Evolutionary conservation across 177 flowering plant genomes (phyloP).

Genomic region (Telopea speciosissima): DNA sequence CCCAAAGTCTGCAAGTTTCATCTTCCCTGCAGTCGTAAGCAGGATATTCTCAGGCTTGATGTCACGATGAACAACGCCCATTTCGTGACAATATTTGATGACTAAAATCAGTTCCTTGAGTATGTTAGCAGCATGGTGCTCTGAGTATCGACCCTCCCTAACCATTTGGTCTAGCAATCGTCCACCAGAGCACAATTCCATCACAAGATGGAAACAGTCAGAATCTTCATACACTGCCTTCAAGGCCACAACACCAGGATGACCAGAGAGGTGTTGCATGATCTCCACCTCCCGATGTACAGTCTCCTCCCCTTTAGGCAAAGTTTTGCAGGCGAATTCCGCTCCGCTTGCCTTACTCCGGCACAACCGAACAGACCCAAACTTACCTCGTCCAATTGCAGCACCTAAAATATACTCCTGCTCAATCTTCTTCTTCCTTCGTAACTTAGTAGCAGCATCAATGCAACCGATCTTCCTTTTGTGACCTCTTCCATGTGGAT

Average conservation of each 20-base stretch:
- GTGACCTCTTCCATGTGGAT: conserved; percentile 30
- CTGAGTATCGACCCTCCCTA: conserved; percentile 53
- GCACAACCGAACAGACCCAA: conserved; percentile 36
- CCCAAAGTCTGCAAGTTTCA: conserved; percentile 96
- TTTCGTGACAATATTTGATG: conserved; percentile 92
- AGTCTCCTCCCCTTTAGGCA: conserved; percentile 68
- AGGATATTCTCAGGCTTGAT: conserved; percentile 95
- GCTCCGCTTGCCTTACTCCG: conserved; percentile 19
- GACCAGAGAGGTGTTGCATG: conserved; percentile 97
- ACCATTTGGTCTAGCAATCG: conserved; percentile 80
- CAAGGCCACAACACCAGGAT: conserved; percentile 85
- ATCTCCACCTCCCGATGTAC: conserved; percentile 96
- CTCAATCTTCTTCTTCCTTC: conserved; percentile 44
- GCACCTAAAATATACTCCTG: conserved; percentile 30
- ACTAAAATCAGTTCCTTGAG: conserved; percentile 75
- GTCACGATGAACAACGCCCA: conserved; percentile 97
- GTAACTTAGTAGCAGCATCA: conserved; percentile 28
- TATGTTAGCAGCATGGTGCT: conserved; percentile 70
- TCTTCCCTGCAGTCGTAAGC: conserved; percentile 60
- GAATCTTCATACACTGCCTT: conserved; percentile 83
- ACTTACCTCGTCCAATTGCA: conserved; percentile 35
- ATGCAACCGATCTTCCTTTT: conserved; percentile 46
- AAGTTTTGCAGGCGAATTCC: conserved; percentile 36
- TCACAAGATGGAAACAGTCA: conserved; percentile 79
- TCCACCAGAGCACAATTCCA: conserved; percentile 94